Evolutionary conservation across 345 rosid genomes (phyloP).

Genomic region (Streptanthus diversifolius): DNA sequence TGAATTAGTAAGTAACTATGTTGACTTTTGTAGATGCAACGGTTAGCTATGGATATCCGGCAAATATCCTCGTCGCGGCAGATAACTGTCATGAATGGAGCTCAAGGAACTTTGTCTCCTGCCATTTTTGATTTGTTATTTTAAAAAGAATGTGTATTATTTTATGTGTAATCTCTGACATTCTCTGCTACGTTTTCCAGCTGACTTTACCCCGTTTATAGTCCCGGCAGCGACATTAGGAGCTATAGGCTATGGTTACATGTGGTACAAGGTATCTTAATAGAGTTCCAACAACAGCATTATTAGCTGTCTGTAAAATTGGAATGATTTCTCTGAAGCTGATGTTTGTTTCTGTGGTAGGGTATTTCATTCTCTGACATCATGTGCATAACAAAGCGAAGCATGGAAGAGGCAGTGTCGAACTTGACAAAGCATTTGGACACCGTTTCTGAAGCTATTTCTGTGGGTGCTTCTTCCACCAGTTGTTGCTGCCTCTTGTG

Average conservation of each 20-base stretch:
- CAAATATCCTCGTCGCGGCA: slow-evolving; percentile 61
- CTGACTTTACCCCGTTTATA: slow-evolving; percentile 51
- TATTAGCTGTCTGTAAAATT: not conserved
- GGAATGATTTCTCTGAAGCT: not conserved
- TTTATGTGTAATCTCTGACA: not conserved
- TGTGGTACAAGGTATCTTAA: slow-evolving; percentile 93
- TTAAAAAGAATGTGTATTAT: not conserved
- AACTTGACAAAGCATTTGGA: slow-evolving; percentile 83
- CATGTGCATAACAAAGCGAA: slow-evolving; percentile 80
- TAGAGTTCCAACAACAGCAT: not conserved
- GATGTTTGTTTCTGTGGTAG: slow-evolving; percentile 36
- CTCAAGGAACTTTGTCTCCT: slow-evolving; percentile 42
- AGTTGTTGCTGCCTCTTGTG: slow-evolving; percentile 13
- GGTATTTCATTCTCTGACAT: slow-evolving; percentile 86
- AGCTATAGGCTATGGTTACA: slow-evolving; percentile 92
- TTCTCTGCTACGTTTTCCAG: slow-evolving; percentile 31
- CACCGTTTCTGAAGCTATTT: slow-evolving; percentile 68
- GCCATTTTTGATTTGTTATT: not conserved
- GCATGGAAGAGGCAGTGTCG: slow-evolving; percentile 72
- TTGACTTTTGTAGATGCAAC: slow-evolving; percentile 45
- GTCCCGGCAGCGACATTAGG: slow-evolving; percentile 82
- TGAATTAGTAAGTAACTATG: slow-evolving; percentile 4
- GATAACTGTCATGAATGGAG: slow-evolving; percentile 75
- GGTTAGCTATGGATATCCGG: slow-evolving; percentile 64
- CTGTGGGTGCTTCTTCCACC: slow-evolving; percentile 45